Conservation (phyloP, 2,329 filamentous ascomycete genomes). For the Monilinia vaccinii-corymbosi region DNA sequence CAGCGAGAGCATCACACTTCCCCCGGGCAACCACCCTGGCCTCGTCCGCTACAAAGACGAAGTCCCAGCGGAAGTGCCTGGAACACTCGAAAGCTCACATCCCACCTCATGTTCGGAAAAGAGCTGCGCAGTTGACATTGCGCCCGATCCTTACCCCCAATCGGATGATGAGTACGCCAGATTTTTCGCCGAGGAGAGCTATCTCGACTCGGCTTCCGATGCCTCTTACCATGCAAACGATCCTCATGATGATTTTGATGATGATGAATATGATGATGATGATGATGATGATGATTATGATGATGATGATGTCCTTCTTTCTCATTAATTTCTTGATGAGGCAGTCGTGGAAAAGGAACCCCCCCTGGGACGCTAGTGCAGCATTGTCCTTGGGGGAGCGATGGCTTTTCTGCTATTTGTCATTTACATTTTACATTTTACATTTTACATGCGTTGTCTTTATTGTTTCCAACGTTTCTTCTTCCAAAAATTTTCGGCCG, state of each 20-base stretch:
- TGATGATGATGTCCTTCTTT: constrained; percentile 7
- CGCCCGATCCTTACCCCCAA: background rate
- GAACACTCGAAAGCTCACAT: constrained; percentile 1
- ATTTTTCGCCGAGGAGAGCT: constrained; percentile 7
- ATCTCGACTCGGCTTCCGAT: constrained; percentile 14
- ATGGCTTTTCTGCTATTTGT: constrained; percentile 7
- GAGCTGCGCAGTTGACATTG: background rate
- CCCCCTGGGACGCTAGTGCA: constrained; percentile 29
- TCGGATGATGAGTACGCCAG: constrained; percentile 12
- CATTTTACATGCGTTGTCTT: constrained; percentile 8
- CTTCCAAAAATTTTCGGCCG: constrained; percentile 1
- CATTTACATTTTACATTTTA: too few relatives aligned
- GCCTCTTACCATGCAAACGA: constrained; percentile 21
- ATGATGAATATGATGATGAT: too few relatives aligned
- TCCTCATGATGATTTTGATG: constrained; percentile 14
- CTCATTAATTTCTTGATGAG: constrained; percentile 11
- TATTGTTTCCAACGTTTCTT: constrained; percentile 4
- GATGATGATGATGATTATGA: constrained; percentile 20
- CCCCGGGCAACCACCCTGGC: constrained; percentile 33
- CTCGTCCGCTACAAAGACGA: constrained; percentile 38
- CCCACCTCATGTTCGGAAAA: constrained; percentile 3
- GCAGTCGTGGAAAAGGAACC: constrained; percentile 13
- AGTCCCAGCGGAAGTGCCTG: background rate
- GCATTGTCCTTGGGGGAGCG: constrained; percentile 23
- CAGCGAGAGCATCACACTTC: constrained; percentile 35